Conservation (phyloP, 352 stramenopile species). For the Globisporangium takayamanum region DNA sequence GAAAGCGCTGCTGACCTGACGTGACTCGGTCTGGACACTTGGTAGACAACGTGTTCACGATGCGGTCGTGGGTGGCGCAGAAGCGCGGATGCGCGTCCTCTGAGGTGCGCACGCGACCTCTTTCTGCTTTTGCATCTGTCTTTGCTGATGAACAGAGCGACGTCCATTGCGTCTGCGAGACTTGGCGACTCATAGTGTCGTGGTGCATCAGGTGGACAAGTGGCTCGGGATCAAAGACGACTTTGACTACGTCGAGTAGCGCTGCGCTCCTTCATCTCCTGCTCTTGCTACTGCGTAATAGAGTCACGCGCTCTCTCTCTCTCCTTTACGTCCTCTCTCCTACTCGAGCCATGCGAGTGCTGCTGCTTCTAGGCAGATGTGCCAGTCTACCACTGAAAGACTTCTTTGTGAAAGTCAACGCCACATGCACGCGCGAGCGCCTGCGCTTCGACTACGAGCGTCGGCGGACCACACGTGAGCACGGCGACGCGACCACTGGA, state of each 20-base stretch:
- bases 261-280: not conserved
- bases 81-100: conserved; percentile 58
- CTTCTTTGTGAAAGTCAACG: conserved; percentile 83
- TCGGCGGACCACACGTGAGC: conserved; percentile 63
- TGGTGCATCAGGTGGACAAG: conserved; percentile 62
- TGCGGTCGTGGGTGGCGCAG: conserved; percentile 74
- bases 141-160: not conserved
- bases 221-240: conserved; percentile 84
- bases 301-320: not conserved
- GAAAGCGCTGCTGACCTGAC: not conserved
- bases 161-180: too few relatives aligned
- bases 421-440: conserved; percentile 46
- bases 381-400: conserved; percentile 63
- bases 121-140: not conserved
- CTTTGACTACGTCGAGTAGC: conserved; percentile 74
- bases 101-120: conserved; percentile 29
- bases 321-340: conserved; percentile 1
- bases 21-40: not conserved
- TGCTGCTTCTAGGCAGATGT: not conserved
- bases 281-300: not conserved
- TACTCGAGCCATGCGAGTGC: not conserved
- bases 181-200: not conserved
- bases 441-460: conserved; percentile 67
- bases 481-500: conserved; percentile 50
- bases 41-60: conserved; percentile 75